Percentiles rank a stretch among this genome's conserved stretches.
These are phyloP conservation scores for Naganishia vaughanmartiniae DNA, from an alignment of 768 basidiomycete species.

Conservation along the genomic window DNA sequence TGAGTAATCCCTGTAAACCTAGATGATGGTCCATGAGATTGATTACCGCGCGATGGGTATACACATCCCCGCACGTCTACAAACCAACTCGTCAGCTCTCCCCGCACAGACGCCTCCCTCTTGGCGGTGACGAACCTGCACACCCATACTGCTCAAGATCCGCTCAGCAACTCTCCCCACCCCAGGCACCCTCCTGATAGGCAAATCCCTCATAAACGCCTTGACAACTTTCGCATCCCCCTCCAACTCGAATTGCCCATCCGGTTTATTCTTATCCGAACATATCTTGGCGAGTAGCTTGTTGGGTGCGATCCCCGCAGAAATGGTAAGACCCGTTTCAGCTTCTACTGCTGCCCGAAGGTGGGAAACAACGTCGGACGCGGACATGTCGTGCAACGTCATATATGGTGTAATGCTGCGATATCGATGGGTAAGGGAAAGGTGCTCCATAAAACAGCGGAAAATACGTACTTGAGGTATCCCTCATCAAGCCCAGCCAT, in stretches of 20 bases:
- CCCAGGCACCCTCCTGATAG: conserved; percentile 74
- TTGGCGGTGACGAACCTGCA: conserved; percentile 60
- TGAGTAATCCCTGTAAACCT: conserved; percentile 69
- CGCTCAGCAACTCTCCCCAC: conserved; percentile 88
- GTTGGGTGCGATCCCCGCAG: conserved; percentile 93
- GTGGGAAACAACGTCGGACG: conserved; percentile 72
- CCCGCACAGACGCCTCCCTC: too few species aligned
- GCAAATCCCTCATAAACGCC: conserved; percentile 73
- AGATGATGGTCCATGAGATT: conserved; percentile 85
- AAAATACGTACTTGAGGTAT: conserved; percentile 77
- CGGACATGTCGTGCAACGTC: conserved; percentile 61
- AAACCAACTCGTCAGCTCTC: too few species aligned
- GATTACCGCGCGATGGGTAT: conserved; percentile 67
- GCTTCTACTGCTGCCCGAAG: conserved; percentile 70
- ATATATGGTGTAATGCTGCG: conserved; percentile 77
- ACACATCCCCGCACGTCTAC: conserved; percentile 88
- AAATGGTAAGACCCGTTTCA: conserved; percentile 83
- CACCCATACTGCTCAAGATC: conserved; percentile 77
- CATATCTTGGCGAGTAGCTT: conserved; percentile 97
- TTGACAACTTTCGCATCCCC: conserved; percentile 66
- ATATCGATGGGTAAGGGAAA: background rate
- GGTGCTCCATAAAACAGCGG: background rate
- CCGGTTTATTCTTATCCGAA: conserved; percentile 94
- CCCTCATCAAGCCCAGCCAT: conserved; percentile 82
- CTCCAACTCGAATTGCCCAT: conserved; percentile 78